Percentiles rank a stretch among this genome's conserved stretches.
Conservation (phyloP, 495 filamentous ascomycete genomes). For the Neurospora africana region DNA sequence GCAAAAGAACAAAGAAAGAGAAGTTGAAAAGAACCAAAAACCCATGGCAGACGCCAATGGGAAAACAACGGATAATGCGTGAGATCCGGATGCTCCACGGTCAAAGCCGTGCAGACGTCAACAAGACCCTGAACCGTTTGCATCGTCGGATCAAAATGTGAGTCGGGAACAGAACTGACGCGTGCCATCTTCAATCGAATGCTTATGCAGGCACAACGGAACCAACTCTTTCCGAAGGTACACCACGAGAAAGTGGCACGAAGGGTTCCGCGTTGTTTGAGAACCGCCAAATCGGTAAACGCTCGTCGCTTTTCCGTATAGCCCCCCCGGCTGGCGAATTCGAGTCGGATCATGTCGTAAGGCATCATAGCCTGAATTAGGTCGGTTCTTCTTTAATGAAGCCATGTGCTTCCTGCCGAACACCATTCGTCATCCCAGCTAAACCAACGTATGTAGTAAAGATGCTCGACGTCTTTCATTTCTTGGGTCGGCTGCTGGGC, state of each 20-base stretch:
- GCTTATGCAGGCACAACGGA: not conserved
- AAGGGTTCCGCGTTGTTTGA: not conserved
- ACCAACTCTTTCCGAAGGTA: not conserved
- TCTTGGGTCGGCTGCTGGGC: conserved; percentile 39
- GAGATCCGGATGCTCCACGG: not conserved
- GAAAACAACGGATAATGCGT: not conserved
- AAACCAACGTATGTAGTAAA: not conserved
- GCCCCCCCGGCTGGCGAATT: not conserved
- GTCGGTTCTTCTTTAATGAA: not conserved
- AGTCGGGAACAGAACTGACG: not conserved
- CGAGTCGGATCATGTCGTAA: not conserved
- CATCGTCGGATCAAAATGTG: not conserved
- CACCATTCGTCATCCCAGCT: not conserved
- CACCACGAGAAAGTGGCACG: not conserved
- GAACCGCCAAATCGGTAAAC: not conserved
- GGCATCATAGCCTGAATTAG: not conserved
- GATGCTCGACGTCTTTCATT: conserved; percentile 21
- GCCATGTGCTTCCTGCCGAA: not conserved
- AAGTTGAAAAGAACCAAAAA: not conserved
- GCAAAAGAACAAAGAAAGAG: not conserved
- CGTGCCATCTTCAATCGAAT: not conserved
- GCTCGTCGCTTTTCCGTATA: not conserved
- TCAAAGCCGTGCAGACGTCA: not conserved
- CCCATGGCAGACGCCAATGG: not conserved
- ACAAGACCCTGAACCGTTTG: not conserved